phyloP scores from a whole-genome alignment of 2,329 filamentous ascomycete species.

The Orbilia quercus region DNA sequence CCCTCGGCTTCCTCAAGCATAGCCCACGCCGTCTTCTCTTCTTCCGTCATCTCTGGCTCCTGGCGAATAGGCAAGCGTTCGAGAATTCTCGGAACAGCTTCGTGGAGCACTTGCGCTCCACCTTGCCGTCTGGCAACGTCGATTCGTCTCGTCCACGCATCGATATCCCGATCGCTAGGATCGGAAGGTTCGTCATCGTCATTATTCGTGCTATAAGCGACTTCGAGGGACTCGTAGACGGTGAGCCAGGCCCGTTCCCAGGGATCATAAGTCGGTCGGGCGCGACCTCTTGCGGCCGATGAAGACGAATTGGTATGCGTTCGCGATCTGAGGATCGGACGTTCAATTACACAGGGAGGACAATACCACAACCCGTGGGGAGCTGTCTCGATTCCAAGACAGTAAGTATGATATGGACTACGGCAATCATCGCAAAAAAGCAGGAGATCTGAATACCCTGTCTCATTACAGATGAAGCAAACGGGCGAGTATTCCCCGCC shows the following conservation, averaged over 20 bases:
- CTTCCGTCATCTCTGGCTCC: conserved; percentile 56
- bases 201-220: conserved; percentile 41
- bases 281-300: conserved; percentile 53
- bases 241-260: conserved; percentile 62
- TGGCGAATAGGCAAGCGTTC: conserved; percentile 58
- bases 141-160: conserved; percentile 51
- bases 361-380: conserved; percentile 89
- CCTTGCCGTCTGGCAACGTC: conserved; percentile 56
- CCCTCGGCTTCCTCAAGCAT: conserved; percentile 59
- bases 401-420: conserved; percentile 89
- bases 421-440: conserved; percentile 93
- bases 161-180: conserved; percentile 34
- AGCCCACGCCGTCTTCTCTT: conserved; percentile 59
- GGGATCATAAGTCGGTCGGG: conserved; percentile 40
- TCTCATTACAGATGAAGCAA: conserved; percentile 84
- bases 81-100: conserved; percentile 50
- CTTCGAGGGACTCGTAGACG: conserved; percentile 62
- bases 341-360: conserved; percentile 75
- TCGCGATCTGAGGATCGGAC: conserved; percentile 54
- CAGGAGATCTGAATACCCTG: conserved; percentile 83
- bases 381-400: conserved; percentile 79
- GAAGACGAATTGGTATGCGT: conserved; percentile 28
- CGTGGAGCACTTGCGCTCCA: conserved; percentile 41
- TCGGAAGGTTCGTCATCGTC: conserved; percentile 43
- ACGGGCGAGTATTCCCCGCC: conserved; percentile 72